Evolutionary conservation across 352 stramenopile species (phyloP), one percentile per base, ranked within the genome.

Genomic region (Globisporangium iwayamae): DNA sequence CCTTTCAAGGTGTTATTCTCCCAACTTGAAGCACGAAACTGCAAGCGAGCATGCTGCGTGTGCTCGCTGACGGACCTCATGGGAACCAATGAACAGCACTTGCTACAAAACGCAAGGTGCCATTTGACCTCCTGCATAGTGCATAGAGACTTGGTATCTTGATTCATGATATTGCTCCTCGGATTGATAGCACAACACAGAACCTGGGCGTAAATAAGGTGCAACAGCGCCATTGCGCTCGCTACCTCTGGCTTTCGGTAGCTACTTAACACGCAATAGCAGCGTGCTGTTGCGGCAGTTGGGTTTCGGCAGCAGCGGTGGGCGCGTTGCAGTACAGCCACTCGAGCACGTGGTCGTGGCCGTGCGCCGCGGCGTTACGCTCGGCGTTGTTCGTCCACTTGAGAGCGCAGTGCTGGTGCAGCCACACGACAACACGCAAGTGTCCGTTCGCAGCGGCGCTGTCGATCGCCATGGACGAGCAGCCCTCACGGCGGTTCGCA

Each of bases 401-500:
- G 18, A 59, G 39, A 18, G 16, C 25, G 4, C 47, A 28, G 16
- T 38, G 28, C 20, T 59, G 45, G 22, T 41, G 9, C 14, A 65
- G 60, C 60, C 60, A 65, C 16, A 22, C 18, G 7, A 57, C 60
- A 22, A 65, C 48, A 6, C 36, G 16, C 16, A 65, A 20, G 28
- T 65, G 48, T 20, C 60, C 60, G 18, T 59, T 57, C n/a, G 48
- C 48, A 1, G 18, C 32, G 4, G 60, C 60, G 4, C 18, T 50
- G 14, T 65, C 48, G 5, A 65, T 65, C 39, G 48, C 47, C 13
- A 57, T 38, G 25, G 38, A 38, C 48, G 60, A 59, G 32, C 76
- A 84, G 5, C 78, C 79, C 67, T 88, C 79, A 9, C 67, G 76
- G 2, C 81, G 63, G 50, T 87, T 62, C 10, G 32, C 50, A 34